Evolutionary conservation across 306 rosid species (phyloP).

Genomic region (Rosa persica): DNA sequence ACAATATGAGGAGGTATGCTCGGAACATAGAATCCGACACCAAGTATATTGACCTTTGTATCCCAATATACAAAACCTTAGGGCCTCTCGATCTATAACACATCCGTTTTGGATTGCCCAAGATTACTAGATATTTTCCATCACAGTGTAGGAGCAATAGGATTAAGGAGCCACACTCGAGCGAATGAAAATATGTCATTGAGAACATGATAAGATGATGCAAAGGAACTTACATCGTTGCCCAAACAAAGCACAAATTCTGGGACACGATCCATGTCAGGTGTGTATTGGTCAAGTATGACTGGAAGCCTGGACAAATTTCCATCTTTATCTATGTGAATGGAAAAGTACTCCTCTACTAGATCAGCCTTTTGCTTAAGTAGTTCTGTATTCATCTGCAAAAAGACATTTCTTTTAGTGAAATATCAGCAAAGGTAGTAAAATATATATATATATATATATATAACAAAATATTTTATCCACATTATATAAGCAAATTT

Average conservation of each 20-base stretch:
- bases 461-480: background rate
- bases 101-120: background rate
- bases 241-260: slow-evolving; percentile 78
- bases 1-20: background rate
- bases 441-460: too few species aligned
- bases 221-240: slow-evolving; percentile 69
- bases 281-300: slow-evolving; percentile 92
- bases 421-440: slow-evolving; percentile 11
- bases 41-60: background rate
- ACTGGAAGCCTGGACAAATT: slow-evolving; percentile 80
- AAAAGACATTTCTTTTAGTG: background rate
- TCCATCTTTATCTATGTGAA: slow-evolving; percentile 64
- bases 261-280: slow-evolving; percentile 91
- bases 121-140: background rate
- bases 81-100: background rate
- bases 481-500: background rate
- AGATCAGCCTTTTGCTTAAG: slow-evolving; percentile 66
- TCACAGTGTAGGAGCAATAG: background rate
- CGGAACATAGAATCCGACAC: background rate
- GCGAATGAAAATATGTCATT: too few species aligned
- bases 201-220: slow-evolving; percentile 15
- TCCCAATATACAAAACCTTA: background rate
- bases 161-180: background rate
- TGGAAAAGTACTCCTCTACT: slow-evolving; percentile 71
- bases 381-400: slow-evolving; percentile 71